A percentile compares a stretch with the other conserved stretches of the same genome.
Evolutionary conservation across 768 basidiomycete genomes (phyloP).

Genomic region (Leucosporidium yakuticum): DNA sequence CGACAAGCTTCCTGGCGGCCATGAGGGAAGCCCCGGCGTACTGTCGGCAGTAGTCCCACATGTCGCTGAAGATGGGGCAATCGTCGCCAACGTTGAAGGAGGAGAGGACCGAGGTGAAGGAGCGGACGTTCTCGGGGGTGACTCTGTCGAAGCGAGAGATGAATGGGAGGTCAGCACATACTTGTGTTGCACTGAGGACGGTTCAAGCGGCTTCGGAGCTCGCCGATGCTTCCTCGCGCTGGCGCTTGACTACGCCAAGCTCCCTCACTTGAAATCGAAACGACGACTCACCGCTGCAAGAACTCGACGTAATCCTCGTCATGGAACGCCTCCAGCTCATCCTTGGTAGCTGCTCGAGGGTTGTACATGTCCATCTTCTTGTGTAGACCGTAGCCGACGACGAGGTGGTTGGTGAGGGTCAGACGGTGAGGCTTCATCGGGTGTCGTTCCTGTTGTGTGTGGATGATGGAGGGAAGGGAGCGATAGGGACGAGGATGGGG

Average conservation of each 20-base stretch:
- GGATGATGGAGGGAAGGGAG: background rate
- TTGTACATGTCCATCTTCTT: constrained; percentile 92
- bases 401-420: constrained; percentile 91
- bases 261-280: background rate
- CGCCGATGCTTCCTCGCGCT: constrained; percentile 2
- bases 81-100: constrained; percentile 94
- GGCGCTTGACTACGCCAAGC: no score
- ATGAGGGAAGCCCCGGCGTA: constrained; percentile 89
- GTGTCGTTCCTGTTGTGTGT: constrained; percentile 69
- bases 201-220: background rate
- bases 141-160: constrained; percentile 54
- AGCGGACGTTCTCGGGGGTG: constrained; percentile 64
- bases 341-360: constrained; percentile 79
- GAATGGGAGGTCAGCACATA: background rate
- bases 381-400: constrained; percentile 92
- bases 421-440: constrained; percentile 98
- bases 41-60: constrained; percentile 90
- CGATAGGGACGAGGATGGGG: background rate
- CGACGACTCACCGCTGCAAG: constrained; percentile 63
- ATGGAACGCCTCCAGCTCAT: constrained; percentile 84
- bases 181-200: background rate
- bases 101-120: constrained; percentile 72
- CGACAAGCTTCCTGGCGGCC: constrained; percentile 77
- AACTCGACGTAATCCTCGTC: constrained; percentile 95
- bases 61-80: constrained; percentile 89